These are phyloP conservation scores for Sporothrix phasma DNA, from an alignment of 2,329 filamentous ascomycete species.

Conservation along the genomic window DNA sequence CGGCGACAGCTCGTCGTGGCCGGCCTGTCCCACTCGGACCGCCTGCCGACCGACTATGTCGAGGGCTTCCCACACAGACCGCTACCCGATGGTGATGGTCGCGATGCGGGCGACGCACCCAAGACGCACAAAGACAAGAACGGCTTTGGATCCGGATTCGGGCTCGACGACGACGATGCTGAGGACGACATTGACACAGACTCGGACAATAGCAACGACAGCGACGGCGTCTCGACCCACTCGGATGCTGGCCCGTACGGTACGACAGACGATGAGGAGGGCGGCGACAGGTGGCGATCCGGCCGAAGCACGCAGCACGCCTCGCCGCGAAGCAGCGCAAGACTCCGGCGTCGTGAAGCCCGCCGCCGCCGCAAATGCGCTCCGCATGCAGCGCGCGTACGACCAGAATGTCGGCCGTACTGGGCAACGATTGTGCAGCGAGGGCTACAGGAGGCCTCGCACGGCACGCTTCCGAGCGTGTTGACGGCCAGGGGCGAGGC, in stretches of 20 bases:
- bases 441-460: slow-evolving; percentile 45
- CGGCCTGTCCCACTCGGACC: slow-evolving; percentile 40
- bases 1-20: slow-evolving; percentile 45
- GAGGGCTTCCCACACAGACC: slow-evolving; percentile 44
- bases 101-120: slow-evolving; percentile 7
- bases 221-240: not conserved
- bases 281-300: not conserved
- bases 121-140: slow-evolving; percentile 11
- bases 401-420: slow-evolving; percentile 50
- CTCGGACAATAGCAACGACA: not conserved
- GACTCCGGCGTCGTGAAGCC: slow-evolving; percentile 4
- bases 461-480: slow-evolving; percentile 11
- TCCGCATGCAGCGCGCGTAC: slow-evolving; percentile 18
- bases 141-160: not conserved
- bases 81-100: slow-evolving; percentile 22
- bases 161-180: slow-evolving; percentile 16
- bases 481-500: not conserved
- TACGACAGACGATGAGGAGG: not conserved
- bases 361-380: slow-evolving; percentile 29
- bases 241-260: not conserved
- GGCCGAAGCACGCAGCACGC: slow-evolving; percentile 1
- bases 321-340: slow-evolving; percentile 2
- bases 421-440: slow-evolving; percentile 63
- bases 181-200: slow-evolving; percentile 7
- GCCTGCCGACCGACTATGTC: slow-evolving; percentile 29